These are phyloP conservation scores for Plasmodium relictum DNA, from an alignment of 169 alveolate genomes.

Conservation along the genomic window DNA sequence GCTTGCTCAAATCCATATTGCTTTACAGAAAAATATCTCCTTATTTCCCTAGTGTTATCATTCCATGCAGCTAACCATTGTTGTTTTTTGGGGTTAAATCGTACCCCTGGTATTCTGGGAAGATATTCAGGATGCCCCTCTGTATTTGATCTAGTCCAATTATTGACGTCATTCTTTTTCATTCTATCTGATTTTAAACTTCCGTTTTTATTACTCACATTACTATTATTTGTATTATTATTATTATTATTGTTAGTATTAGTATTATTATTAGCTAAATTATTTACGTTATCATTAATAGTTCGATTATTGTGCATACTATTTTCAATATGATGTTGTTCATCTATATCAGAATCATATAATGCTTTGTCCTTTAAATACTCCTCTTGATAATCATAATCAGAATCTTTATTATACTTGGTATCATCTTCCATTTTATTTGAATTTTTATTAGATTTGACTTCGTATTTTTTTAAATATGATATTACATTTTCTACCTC, in stretches of 20 bases:
- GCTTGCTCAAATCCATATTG: conserved; percentile 89
- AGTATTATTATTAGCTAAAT: background rate
- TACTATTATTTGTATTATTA: conserved; percentile 7
- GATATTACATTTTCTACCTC: conserved; percentile 62
- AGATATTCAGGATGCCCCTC: conserved; percentile 80
- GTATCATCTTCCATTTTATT: conserved; percentile 24
- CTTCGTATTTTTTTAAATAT: conserved; percentile 56
- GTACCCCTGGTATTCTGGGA: conserved; percentile 86
- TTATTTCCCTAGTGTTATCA: conserved; percentile 86
- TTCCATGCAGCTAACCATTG: conserved; percentile 90
- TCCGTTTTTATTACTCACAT: background rate
- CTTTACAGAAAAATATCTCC: conserved; percentile 85
- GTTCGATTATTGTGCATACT: conserved; percentile 2
- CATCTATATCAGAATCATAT: conserved; percentile 70
- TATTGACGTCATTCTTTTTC: conserved; percentile 43
- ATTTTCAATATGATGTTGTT: conserved; percentile 1
- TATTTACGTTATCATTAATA: background rate
- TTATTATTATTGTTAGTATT: background rate
- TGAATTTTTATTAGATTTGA: conserved; percentile 21
- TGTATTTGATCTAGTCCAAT: conserved; percentile 49
- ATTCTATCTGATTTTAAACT: conserved; percentile 34
- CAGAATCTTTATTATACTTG: conserved; percentile 28
- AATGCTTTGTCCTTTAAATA: conserved; percentile 58
- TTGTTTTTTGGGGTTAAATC: conserved; percentile 87
- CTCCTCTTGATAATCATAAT: conserved; percentile 62